Percentiles rank a stretch among this genome's conserved stretches.
Conservation (phyloP, 805 yeast genomes). For the Candida methanosorbosa region DNA sequence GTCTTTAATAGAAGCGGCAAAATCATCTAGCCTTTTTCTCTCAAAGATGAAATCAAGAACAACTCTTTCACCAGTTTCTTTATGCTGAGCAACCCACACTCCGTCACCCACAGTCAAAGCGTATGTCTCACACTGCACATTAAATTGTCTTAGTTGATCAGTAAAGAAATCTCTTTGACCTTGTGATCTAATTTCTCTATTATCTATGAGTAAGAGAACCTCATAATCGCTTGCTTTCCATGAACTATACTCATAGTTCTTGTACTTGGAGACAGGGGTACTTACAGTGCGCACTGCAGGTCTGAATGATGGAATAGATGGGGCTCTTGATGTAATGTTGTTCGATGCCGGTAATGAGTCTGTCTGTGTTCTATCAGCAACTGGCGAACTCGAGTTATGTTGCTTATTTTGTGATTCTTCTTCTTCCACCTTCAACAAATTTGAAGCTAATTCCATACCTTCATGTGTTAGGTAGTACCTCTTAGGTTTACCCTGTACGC, state of each 20-base stretch:
- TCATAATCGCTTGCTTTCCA: conserved; percentile 63
- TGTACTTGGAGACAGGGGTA: not conserved
- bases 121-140: conserved; percentile 42
- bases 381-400: not conserved
- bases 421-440: conserved; percentile 39
- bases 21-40: conserved; percentile 82
- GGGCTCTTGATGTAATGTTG: not conserved
- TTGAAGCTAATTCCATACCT: conserved; percentile 56
- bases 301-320: not conserved
- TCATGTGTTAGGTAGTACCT: conserved; percentile 58
- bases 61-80: conserved; percentile 46
- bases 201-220: conserved; percentile 61
- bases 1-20: conserved; percentile 73
- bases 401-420: not conserved
- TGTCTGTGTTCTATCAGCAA: too few species aligned
- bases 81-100: conserved; percentile 77
- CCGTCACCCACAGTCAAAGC: conserved; percentile 81
- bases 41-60: conserved; percentile 81
- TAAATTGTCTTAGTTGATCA: conserved; percentile 38
- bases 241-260: conserved; percentile 5
- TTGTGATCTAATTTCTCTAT: conserved; percentile 68
- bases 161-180: conserved; percentile 65
- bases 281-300: not conserved
- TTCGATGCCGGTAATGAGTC: too few species aligned
- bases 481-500: conserved; percentile 47